A percentile compares a stretch with the other conserved stretches of the same genome.
Conservation (phyloP, 768 basidiomycete species). For the Scleroderma bovista region DNA sequence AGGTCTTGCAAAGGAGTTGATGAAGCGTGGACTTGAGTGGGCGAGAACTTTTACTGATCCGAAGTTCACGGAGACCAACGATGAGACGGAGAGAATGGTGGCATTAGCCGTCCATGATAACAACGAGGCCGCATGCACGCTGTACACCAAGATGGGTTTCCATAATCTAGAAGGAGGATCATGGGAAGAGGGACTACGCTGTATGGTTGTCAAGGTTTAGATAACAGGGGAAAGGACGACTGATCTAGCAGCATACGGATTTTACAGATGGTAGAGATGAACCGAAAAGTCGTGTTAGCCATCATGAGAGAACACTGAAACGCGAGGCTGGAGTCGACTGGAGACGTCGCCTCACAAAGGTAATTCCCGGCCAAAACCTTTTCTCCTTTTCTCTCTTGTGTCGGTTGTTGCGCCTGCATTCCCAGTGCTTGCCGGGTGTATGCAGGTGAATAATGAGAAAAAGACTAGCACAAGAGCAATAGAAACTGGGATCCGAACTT, state of each 20-base stretch:
- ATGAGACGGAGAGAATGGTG: slow-evolving; percentile 12
- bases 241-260: too few species aligned
- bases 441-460: slow-evolving; percentile 25
- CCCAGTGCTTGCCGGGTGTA: slow-evolving; percentile 20
- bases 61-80: slow-evolving; percentile 2
- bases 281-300: too few species aligned
- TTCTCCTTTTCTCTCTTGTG: not conserved
- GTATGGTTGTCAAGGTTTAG: slow-evolving; percentile 30
- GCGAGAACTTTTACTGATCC: slow-evolving; percentile 12
- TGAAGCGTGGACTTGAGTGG: slow-evolving; percentile 20
- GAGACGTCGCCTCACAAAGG: too few species aligned
- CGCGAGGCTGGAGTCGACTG: too few species aligned
- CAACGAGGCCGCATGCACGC: slow-evolving; percentile 11
- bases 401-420: slow-evolving; percentile 6
- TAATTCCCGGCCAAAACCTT: too few species aligned
- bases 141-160: slow-evolving; percentile 21
- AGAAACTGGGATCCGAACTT: slow-evolving; percentile 24
- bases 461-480: slow-evolving; percentile 17
- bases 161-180: slow-evolving; percentile 7
- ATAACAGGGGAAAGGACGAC: not conserved
- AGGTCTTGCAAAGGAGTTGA: slow-evolving; percentile 13
- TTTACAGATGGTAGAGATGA: too few species aligned
- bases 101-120: slow-evolving; percentile 9
- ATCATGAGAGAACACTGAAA: too few species aligned
- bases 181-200: slow-evolving; percentile 9